These are phyloP conservation scores for Rhododendron griersonianum DNA, from an alignment of 148 eudicot genomes.

Conservation along the genomic window DNA sequence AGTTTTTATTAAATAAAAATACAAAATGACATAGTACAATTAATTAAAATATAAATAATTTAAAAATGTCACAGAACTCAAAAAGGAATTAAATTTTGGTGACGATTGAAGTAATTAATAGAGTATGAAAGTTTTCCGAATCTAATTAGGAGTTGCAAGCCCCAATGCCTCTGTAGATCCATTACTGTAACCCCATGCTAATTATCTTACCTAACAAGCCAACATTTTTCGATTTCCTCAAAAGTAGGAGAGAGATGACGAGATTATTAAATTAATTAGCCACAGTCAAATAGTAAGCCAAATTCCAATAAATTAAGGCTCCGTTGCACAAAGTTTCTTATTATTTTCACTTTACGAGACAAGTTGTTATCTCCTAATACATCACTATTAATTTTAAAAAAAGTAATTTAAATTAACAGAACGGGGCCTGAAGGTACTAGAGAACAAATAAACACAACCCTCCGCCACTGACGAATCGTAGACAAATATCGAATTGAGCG, in stretches of 20 bases:
- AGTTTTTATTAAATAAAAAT: background rate
- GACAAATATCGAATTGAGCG: no score
- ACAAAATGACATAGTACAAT: background rate
- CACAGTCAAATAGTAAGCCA: background rate
- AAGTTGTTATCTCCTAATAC: no score
- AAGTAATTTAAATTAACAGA: no score
- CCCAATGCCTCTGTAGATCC: no score
- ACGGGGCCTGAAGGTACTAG: background rate
- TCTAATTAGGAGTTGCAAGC: no score
- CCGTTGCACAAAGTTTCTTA: no score
- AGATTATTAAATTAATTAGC: background rate
- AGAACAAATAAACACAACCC: no score
- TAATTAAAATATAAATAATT: background rate
- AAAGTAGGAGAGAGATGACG: background rate
- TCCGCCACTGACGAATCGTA: no score
- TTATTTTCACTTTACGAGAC: fast-evolving
- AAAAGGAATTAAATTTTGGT: background rate
- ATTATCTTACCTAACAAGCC: background rate
- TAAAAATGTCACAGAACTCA: background rate
- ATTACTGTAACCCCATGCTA: background rate
- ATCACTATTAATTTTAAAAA: no score
- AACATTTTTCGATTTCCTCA: background rate
- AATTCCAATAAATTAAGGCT: background rate
- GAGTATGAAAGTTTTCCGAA: background rate
- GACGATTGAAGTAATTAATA: background rate